These are phyloP conservation scores for Besnoitia besnoiti DNA, from an alignment of 169 alveolate genomes.

Conservation along the genomic window DNA sequence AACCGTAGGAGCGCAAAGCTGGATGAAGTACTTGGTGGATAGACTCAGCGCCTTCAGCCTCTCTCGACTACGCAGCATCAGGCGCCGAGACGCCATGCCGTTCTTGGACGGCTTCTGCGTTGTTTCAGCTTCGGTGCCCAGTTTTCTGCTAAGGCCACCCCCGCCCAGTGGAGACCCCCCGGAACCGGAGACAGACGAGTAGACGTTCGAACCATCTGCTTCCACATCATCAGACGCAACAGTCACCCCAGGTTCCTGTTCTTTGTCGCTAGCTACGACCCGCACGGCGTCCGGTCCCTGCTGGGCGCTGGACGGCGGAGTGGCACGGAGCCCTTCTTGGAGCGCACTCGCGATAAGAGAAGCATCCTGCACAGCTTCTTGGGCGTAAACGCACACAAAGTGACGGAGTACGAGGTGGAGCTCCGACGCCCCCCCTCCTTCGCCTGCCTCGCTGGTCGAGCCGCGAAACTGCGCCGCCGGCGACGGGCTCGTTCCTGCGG, in stretches of 20 bases:
- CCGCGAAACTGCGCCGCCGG: background rate
- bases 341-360: background rate
- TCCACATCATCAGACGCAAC: no score
- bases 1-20: conserved; percentile 9
- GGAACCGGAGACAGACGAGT: no score
- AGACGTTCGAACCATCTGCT: no score
- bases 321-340: background rate
- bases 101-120: background rate
- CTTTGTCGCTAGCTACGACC: no score
- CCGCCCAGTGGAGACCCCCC: no score
- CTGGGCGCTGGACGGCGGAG: conserved; percentile 2
- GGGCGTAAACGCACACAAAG: conserved; percentile 14
- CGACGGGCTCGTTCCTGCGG: background rate
- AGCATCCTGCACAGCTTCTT: background rate
- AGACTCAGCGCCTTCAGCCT: conserved; percentile 11
- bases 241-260: no score
- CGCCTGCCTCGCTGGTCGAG: background rate
- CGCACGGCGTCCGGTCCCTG: no score
- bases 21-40: conserved; percentile 10
- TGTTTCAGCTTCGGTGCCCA: background rate
- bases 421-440: background rate
- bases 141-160: no score
- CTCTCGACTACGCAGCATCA: background rate
- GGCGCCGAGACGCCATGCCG: background rate
- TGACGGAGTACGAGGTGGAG: background rate